A percentile compares a stretch with the other conserved stretches of the same genome.
These are phyloP conservation scores for Aspergillus puulaauensis DNA, from an alignment of 2,329 filamentous ascomycete genomes.

Conservation along the genomic window DNA sequence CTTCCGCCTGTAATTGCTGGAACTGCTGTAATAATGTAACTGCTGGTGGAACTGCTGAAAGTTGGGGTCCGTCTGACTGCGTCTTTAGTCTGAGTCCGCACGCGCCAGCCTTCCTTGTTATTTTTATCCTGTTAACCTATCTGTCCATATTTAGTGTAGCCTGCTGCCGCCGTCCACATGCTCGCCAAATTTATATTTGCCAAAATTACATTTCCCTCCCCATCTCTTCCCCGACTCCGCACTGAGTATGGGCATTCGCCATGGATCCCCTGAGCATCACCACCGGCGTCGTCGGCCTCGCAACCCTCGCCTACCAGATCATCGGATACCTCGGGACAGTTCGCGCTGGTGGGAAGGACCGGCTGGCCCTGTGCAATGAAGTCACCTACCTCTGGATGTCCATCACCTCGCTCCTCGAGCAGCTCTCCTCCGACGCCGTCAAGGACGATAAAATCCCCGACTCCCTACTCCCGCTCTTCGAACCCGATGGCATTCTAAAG, in stretches of 20 bases:
- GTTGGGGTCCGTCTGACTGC: no score
- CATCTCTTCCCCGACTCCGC: background rate
- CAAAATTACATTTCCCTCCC: background rate
- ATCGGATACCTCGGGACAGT: conserved; percentile 11
- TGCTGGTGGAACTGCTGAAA: no score
- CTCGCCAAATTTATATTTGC: background rate
- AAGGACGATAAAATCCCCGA: conserved; percentile 2
- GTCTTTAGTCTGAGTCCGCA: background rate
- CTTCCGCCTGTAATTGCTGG: no score
- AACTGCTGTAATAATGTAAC: no score
- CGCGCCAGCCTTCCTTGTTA: background rate
- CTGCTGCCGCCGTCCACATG: no score
- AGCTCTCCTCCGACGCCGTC: conserved; percentile 3
- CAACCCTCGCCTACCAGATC: conserved; percentile 16
- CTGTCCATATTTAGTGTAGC: background rate
- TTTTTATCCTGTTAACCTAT: background rate
- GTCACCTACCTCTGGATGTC: conserved; percentile 15
- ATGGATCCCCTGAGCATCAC: conserved; percentile 18
- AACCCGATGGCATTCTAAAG: conserved; percentile 11
- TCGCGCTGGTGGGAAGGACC: conserved; percentile 14
- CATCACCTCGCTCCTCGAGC: conserved; percentile 8
- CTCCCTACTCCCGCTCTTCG: conserved; percentile 11
- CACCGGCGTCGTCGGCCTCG: conserved; percentile 15
- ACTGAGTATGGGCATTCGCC: background rate
- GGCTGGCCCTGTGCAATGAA: conserved; percentile 9